Evolutionary conservation across 2,329 filamentous ascomycete species (phyloP).

Genomic region (Aspergillus novoparasiticus): DNA sequence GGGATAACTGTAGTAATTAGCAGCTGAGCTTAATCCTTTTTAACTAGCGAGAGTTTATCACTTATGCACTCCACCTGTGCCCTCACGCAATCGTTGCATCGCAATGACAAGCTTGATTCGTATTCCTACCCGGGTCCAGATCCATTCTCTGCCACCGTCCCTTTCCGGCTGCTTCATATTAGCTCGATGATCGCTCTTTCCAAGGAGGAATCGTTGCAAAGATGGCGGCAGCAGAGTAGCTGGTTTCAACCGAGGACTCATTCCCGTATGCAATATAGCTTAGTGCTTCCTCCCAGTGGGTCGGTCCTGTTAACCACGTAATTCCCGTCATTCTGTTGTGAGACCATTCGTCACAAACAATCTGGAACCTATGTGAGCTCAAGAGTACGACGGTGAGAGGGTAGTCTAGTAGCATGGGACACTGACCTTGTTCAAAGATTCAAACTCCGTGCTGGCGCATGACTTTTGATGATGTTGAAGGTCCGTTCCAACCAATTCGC

Average conservation of each 20-base stretch:
- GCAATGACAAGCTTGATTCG: too few species aligned
- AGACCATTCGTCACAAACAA: constrained; percentile 13
- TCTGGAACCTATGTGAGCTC: constrained; percentile 4
- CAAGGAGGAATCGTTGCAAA: constrained; percentile 26
- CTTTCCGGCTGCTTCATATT: background rate
- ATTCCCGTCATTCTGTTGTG: constrained; percentile 14
- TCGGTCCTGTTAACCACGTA: constrained; percentile 25
- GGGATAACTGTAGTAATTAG: too few species aligned
- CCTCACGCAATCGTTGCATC: too few species aligned
- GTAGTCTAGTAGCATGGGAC: background rate
- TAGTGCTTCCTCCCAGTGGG: constrained; percentile 24
- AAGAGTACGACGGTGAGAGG: background rate
- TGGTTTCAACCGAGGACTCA: constrained; percentile 11
- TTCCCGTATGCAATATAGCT: constrained; percentile 27
- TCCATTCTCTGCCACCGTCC: too few species aligned
- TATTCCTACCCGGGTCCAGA: too few species aligned
- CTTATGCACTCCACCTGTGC: too few species aligned
- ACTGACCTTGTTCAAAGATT: background rate
- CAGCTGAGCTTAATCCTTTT: too few species aligned
- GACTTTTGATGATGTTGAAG: background rate
- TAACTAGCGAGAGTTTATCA: too few species aligned
- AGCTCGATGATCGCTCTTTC: background rate
- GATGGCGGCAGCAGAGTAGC: constrained; percentile 28
- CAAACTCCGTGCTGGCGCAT: background rate
- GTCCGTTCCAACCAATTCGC: too few species aligned